These are phyloP conservation scores for Rhizophagus clarus DNA, from an alignment of 192 early-diverging fungal species.

Conservation along the genomic window DNA sequence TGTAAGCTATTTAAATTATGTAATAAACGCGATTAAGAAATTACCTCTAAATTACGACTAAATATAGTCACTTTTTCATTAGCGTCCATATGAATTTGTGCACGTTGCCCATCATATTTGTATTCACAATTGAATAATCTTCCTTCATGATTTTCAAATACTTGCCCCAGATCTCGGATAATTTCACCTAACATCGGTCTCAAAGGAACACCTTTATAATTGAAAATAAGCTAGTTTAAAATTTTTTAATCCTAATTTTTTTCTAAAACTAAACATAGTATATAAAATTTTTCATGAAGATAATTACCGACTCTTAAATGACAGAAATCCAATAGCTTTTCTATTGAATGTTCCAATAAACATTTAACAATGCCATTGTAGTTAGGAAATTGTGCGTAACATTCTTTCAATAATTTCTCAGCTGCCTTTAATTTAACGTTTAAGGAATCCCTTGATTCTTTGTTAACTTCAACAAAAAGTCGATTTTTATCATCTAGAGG, in stretches of 20 bases:
- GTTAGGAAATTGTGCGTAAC: constrained; percentile 72
- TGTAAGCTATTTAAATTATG: too few species aligned
- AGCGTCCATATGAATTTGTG: constrained; percentile 62
- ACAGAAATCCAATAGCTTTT: constrained; percentile 58
- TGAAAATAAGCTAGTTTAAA: not conserved
- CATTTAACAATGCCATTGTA: constrained; percentile 76
- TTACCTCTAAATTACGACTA: constrained; percentile 74
- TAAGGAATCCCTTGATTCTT: constrained; percentile 39
- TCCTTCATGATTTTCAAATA: constrained; percentile 79
- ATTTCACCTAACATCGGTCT: constrained; percentile 93
- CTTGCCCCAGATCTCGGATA: constrained; percentile 75
- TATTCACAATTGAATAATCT: constrained; percentile 83
- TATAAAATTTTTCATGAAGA: not conserved
- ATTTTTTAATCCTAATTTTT: not conserved
- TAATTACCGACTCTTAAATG: constrained; percentile 69
- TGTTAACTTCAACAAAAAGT: constrained; percentile 34
- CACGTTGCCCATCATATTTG: constrained; percentile 92
- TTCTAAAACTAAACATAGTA: not conserved
- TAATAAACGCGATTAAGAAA: not conserved
- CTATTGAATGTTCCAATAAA: constrained; percentile 66
- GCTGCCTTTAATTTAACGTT: constrained; percentile 40
- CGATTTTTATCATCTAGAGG: not conserved
- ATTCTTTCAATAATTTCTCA: constrained; percentile 52
- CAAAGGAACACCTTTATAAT: constrained; percentile 59
- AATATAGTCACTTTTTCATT: constrained; percentile 65